phyloP scores from a whole-genome alignment of 2,329 filamentous ascomycete genomes.

The Pseudohalonectria lignicola region DNA sequence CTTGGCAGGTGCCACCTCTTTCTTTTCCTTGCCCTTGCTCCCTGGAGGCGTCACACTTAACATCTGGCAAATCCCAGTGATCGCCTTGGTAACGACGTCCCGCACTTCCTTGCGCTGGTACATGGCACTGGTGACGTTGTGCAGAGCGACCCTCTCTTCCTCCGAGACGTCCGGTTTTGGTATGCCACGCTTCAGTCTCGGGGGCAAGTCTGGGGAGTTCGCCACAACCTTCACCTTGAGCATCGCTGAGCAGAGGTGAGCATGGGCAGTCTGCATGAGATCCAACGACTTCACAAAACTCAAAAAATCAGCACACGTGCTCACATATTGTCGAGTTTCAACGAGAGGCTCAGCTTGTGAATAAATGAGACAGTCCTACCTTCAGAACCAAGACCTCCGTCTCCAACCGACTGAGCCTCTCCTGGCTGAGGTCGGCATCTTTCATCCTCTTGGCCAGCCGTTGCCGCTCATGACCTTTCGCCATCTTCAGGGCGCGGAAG shows the following conservation, averaged over 20 bases:
- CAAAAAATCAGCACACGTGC: too few species aligned
- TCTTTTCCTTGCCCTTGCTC: constrained; percentile 15
- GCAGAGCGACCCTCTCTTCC: constrained; percentile 38
- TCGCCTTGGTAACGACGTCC: constrained; percentile 34
- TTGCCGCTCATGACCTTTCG: constrained; percentile 69
- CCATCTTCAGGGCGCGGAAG: constrained; percentile 56
- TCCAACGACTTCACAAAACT: constrained; percentile 35
- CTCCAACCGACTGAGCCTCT: constrained; percentile 49
- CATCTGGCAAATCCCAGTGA: constrained; percentile 35
- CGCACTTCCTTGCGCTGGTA: constrained; percentile 41
- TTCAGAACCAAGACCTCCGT: constrained; percentile 44
- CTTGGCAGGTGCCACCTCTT: not conserved
- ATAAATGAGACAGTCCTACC: constrained; percentile 24
- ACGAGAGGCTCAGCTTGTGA: not conserved
- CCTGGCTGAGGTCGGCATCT: constrained; percentile 26
- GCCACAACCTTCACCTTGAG: constrained; percentile 42
- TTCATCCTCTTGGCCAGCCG: constrained; percentile 53
- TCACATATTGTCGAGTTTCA: too few species aligned
- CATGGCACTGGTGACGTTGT: constrained; percentile 49
- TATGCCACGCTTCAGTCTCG: constrained; percentile 31
- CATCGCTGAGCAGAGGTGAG: constrained; percentile 43
- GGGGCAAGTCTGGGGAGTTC: constrained; percentile 36
- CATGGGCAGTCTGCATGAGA: constrained; percentile 43
- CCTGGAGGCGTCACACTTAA: constrained; percentile 28
- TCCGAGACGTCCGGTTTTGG: constrained; percentile 38